Evolutionary conservation across 805 yeast species (phyloP).

Genomic region (Candida chilensis): DNA sequence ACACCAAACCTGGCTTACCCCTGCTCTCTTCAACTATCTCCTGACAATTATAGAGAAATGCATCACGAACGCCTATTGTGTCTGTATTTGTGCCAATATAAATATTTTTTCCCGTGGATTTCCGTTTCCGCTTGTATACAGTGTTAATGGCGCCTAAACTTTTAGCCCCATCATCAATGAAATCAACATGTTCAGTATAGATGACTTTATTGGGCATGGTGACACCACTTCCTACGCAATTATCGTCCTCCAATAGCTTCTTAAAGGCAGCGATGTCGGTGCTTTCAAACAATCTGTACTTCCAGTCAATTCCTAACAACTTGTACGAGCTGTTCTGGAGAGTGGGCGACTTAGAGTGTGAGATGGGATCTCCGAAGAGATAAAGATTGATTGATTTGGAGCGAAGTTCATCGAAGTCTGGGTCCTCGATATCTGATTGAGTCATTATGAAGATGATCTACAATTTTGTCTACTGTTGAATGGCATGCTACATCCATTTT

Average conservation of each 20-base stretch:
- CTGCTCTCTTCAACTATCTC: constrained; percentile 2
- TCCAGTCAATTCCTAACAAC: constrained; percentile 12
- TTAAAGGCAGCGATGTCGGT: constrained; percentile 10
- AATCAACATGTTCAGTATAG: constrained; percentile 15
- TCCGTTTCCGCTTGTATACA: constrained; percentile 13
- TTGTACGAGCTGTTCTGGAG: constrained; percentile 14
- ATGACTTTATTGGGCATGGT: constrained; percentile 21
- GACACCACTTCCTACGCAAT: constrained; percentile 14
- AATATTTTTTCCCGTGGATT: constrained; percentile 4
- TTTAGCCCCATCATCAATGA: constrained; percentile 15
- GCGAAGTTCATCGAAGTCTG: not conserved
- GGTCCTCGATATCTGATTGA: not conserved
- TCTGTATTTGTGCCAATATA: constrained; percentile 21
- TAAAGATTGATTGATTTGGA: not conserved
- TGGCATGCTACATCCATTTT: no score
- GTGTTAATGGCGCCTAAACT: constrained; percentile 24
- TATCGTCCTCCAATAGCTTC: constrained; percentile 4
- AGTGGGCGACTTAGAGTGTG: constrained; percentile 16
- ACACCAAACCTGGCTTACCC: constrained; percentile 16
- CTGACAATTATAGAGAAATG: constrained; percentile 10
- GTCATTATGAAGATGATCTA: no score
- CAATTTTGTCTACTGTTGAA: no score
- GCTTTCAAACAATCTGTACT: constrained; percentile 13
- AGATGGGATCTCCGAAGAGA: constrained; percentile 12
- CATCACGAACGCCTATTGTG: constrained; percentile 18